Conservation (phyloP, 441 rosid genomes). For the Pelargonium myrrhifolium region DNA sequence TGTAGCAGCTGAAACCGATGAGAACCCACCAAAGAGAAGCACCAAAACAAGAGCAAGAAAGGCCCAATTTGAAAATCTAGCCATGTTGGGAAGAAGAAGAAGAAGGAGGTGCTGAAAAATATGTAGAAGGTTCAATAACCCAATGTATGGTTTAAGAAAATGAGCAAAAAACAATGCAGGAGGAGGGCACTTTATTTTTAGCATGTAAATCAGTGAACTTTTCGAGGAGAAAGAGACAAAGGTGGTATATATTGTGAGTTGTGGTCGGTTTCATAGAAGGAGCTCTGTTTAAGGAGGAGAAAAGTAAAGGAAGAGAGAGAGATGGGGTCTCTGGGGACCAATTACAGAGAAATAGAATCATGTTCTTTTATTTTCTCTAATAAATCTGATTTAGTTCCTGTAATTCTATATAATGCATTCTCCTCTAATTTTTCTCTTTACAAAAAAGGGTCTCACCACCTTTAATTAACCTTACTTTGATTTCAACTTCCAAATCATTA, state of each 20-base stretch:
- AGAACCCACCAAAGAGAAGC: slow-evolving; percentile 43
- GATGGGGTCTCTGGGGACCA: not conserved
- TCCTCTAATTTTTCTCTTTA: not conserved
- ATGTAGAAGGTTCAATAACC: not conserved
- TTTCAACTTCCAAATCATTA: not conserved
- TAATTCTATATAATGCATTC: no score
- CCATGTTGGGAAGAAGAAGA: not conserved
- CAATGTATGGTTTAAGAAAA: not conserved
- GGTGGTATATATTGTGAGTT: not conserved
- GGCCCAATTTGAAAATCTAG: slow-evolving; percentile 22
- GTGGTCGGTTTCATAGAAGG: not conserved
- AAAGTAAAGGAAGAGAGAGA: not conserved
- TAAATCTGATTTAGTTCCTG: not conserved
- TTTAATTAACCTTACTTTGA: not conserved
- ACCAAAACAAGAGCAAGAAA: slow-evolving; percentile 33
- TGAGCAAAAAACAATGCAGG: not conserved
- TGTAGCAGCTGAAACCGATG: slow-evolving; percentile 57
- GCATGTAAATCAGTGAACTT: not conserved
- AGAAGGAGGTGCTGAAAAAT: not conserved
- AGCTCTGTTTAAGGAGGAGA: not conserved
- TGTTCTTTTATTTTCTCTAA: not conserved
- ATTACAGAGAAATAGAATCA: not conserved
- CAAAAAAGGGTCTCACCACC: no score
- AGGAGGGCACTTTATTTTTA: not conserved
- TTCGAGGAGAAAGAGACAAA: not conserved